Evolutionary conservation across 2,329 filamentous ascomycete genomes (phyloP).

Genomic region (Fusarium sp.): DNA sequence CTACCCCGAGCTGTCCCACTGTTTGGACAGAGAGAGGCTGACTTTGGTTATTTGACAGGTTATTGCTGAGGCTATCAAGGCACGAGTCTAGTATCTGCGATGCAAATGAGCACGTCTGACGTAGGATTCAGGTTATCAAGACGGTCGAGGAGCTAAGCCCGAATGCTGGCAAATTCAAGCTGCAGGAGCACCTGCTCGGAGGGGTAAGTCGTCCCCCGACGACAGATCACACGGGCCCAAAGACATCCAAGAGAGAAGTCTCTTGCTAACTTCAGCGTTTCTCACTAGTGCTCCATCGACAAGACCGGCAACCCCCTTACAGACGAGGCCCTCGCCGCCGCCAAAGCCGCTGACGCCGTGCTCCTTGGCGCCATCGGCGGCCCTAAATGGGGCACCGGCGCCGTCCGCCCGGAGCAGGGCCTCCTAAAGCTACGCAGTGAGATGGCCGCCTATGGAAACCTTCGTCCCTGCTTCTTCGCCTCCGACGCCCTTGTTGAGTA

Average conservation of each 20-base stretch:
- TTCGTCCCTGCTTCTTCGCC: conserved; percentile 95
- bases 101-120: background rate
- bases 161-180: conserved; percentile 82
- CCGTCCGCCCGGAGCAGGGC: conserved; percentile 92
- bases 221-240: conserved; percentile 4
- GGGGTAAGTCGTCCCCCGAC: conserved; percentile 72
- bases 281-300: conserved; percentile 84
- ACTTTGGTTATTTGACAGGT: conserved; percentile 62
- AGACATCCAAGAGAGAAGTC: background rate
- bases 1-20: conserved; percentile 12
- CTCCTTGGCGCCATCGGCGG: conserved; percentile 95
- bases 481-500: conserved; percentile 85
- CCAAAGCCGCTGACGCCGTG: conserved; percentile 88
- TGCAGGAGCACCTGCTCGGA: conserved; percentile 90
- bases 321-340: conserved; percentile 83
- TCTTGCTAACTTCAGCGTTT: background rate
- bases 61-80: conserved; percentile 87
- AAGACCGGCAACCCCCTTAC: conserved; percentile 84
- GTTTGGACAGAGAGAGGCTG: conserved; percentile 17
- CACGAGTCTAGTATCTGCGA: conserved; percentile 53
- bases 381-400: conserved; percentile 94
- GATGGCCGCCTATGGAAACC: conserved; percentile 93
- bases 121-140: conserved; percentile 75
- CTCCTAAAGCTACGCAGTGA: conserved; percentile 93
- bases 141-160: conserved; percentile 79